Conservation (phyloP, 805 yeast species). For the Hanseniaspora clermontiae region DNA sequence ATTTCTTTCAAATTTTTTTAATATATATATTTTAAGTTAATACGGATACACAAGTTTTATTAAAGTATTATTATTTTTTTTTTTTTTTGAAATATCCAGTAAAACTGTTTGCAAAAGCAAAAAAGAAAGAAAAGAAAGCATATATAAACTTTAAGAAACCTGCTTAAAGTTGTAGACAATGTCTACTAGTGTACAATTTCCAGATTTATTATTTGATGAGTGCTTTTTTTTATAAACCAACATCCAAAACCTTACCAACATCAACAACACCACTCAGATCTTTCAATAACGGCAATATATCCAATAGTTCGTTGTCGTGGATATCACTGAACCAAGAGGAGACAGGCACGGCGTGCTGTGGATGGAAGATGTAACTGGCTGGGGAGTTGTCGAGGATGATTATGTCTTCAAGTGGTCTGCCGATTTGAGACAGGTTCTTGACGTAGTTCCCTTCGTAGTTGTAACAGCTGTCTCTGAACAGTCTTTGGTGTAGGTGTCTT, state of each 20-base stretch:
- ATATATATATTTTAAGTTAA: neutral
- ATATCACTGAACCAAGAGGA: slow-evolving; percentile 97
- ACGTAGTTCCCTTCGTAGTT: slow-evolving; percentile 90
- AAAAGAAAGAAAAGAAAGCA: neutral
- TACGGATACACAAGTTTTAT: neutral
- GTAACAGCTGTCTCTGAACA: slow-evolving; percentile 88
- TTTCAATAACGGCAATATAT: slow-evolving; percentile 78
- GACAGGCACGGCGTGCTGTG: slow-evolving; percentile 93
- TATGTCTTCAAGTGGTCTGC: slow-evolving; percentile 73
- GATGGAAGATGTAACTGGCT: slow-evolving; percentile 94
- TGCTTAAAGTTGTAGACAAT: slow-evolving; percentile 1
- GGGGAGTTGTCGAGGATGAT: slow-evolving; percentile 96
- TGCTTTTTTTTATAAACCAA: slow-evolving; percentile 28
- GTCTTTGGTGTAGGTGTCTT: slow-evolving; percentile 65
- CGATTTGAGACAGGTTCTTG: slow-evolving; percentile 85
- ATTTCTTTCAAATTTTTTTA: neutral
- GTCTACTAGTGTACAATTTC: neutral
- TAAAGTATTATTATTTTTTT: neutral
- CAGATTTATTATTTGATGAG: neutral
- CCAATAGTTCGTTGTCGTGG: slow-evolving; percentile 89
- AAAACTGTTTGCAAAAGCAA: neutral
- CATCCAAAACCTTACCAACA: slow-evolving; percentile 75
- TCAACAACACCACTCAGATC: slow-evolving; percentile 79
- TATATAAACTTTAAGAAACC: slow-evolving; percentile 3
- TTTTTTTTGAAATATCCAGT: neutral